Base-by-base conservation (phyloP, 2,329 filamentous ascomycete genomes). In the Fusarium multiceps region DNA sequence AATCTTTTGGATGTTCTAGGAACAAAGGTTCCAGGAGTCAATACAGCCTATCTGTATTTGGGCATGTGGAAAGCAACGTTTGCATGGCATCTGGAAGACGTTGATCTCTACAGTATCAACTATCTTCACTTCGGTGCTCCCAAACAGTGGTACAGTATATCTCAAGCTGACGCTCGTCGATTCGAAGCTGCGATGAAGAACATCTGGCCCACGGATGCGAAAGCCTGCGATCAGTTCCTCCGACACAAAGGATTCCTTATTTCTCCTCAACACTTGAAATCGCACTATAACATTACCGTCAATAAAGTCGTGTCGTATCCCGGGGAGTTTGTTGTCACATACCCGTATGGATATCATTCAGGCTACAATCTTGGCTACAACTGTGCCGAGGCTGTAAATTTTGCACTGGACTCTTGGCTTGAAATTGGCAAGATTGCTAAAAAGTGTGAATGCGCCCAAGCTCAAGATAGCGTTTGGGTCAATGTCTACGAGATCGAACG, bases 31-130 rank as follows among this genome's bases (percentile, higher is more conserved):
- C 97, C 96, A 5, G 96, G 96, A 72, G 97, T 99, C 77, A 99
- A 99, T 77, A 99, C 95, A 3, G 95, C 96, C 3, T 99, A 99
- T 77, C 88, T 99, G 3, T 99, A 99, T 77, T 86, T 99, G 63
- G 96, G 96, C 45, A 99, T 99, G 96, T 99, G 96, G 96, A 98
- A 98, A 80, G 95, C 96, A 14, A 98, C 96, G 0, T 99, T 99
- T 79, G 96, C 96, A 11, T 99, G 96, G 96, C 96, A 99, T 86
- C 83, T 99, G 55, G 96, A 99, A 79, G 96, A 99, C 78, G 95
- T 99, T 43, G 96, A 99, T 82, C 88, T 99, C 7, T 99, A 99
- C 88, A 98, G 94, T 79, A 99, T 99, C 86, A 99, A 99, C 82
- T 99, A 98, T 79, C 94, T 99, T 63, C 96, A 99, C 77, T 99